phyloP scores from a whole-genome alignment of 805 yeast species.

The Schwanniomyces vanrijiae region DNA sequence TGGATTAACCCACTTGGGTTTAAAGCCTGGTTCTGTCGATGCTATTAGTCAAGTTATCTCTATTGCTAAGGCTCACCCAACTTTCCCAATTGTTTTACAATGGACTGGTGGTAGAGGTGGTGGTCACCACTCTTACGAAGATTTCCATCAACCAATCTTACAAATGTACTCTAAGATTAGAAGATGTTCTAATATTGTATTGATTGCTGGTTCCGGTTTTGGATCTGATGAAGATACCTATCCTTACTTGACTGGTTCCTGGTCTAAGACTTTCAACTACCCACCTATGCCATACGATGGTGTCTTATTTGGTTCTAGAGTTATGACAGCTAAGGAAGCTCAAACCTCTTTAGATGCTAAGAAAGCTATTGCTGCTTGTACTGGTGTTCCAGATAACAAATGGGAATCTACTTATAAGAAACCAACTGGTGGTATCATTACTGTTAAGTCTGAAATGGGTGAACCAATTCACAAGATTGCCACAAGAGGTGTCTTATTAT shows the following conservation, averaged over 20 bases:
- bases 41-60: conserved; percentile 82
- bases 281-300: conserved; percentile 99
- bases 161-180: conserved; percentile 96
- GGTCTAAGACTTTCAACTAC: conserved; percentile 85
- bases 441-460: conserved; percentile 99
- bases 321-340: conserved; percentile 96
- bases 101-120: conserved; percentile 99
- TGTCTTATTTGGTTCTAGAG: conserved; percentile 92
- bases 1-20: conserved; percentile 89
- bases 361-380: conserved; percentile 81
- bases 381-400: conserved; percentile 83
- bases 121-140: conserved; percentile 99
- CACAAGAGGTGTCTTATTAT: conserved; percentile 93
- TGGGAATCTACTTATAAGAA: conserved; percentile 96
- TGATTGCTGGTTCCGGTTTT: conserved; percentile 97
- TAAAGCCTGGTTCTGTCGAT: conserved; percentile 97
- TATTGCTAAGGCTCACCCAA: conserved; percentile 94
- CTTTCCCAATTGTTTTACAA: conserved; percentile 94
- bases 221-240: conserved; percentile 97
- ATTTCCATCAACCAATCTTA: conserved; percentile 95
- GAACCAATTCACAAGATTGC: conserved; percentile 99
- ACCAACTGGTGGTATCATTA: conserved; percentile 95
- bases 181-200: conserved; percentile 82
- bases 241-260: conserved; percentile 95
- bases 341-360: conserved; percentile 93